Percentiles rank a stretch among this genome's conserved stretches.
Evolutionary conservation across 805 yeast genomes (phyloP).

Genomic region (Metschnikowia arizonensis): DNA sequence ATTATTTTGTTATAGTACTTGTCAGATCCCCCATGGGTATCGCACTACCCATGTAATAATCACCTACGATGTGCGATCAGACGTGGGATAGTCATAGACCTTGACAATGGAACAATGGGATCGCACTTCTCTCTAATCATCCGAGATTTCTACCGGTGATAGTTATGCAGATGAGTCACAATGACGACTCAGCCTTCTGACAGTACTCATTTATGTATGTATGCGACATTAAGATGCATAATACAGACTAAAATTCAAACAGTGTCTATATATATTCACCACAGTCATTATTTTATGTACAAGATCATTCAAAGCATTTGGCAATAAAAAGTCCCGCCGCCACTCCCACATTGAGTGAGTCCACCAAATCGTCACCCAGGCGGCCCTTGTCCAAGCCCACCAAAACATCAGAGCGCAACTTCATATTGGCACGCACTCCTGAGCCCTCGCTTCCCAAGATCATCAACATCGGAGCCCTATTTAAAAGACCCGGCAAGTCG

Average conservation of each 20-base stretch:
- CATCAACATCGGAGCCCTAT: conserved; percentile 56
- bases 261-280: too few species aligned
- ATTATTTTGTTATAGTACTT: too few species aligned
- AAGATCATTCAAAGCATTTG: conserved; percentile 11
- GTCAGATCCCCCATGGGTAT: too few species aligned
- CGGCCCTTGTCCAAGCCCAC: conserved; percentile 39
- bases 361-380: conserved; percentile 43
- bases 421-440: conserved; percentile 69
- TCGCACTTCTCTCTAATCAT: too few species aligned
- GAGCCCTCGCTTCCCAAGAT: conserved; percentile 84
- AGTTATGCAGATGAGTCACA: too few species aligned
- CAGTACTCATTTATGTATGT: neutral
- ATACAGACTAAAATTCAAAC: too few species aligned
- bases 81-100: too few species aligned
- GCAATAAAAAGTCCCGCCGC: conserved; percentile 70
- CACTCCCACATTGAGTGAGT: conserved; percentile 85
- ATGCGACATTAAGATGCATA: neutral
- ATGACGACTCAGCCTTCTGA: too few species aligned
- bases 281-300: neutral
- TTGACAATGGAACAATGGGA: too few species aligned
- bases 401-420: conserved; percentile 52
- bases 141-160: too few species aligned
- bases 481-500: conserved; percentile 43
- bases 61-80: too few species aligned
- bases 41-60: too few species aligned